Evolutionary conservation across 768 basidiomycete genomes (phyloP).

Genomic region (Neoboletus brunneissimus): DNA sequence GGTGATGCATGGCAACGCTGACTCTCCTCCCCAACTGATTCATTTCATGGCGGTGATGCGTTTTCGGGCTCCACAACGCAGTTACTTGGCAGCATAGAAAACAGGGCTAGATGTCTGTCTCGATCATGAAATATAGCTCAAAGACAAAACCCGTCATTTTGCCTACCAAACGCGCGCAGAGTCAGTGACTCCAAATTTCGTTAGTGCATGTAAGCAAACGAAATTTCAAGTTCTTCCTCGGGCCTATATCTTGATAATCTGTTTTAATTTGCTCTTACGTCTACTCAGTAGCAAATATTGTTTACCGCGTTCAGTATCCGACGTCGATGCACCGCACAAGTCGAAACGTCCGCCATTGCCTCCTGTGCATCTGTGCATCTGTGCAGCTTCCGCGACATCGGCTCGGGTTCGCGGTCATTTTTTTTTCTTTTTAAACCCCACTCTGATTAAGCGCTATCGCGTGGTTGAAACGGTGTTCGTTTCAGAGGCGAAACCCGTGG

Average conservation of each 20-base stretch:
- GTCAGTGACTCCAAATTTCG: neutral
- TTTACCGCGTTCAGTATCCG: neutral
- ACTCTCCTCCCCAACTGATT: neutral
- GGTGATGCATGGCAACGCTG: no score
- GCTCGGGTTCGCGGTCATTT: neutral
- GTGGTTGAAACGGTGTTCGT: neutral
- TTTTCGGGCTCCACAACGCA: neutral
- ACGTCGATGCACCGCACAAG: neutral
- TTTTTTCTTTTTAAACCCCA: neutral
- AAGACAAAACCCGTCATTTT: neutral
- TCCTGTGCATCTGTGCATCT: no score
- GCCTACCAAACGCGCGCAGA: neutral
- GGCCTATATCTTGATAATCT: neutral
- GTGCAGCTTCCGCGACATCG: neutral
- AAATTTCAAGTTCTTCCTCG: neutral
- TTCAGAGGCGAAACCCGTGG: neutral
- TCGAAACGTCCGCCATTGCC: no score
- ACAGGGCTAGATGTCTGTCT: neutral
- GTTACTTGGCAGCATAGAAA: neutral
- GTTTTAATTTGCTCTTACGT: no score
- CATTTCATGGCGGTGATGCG: no score
- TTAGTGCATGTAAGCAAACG: neutral
- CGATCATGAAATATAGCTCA: neutral
- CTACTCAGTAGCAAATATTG: neutral
- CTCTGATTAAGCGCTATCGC: neutral